Evolutionary conservation across 1,284 basidiomycete species (phyloP).

Genomic region (Papiliotrema fonsecae): DNA sequence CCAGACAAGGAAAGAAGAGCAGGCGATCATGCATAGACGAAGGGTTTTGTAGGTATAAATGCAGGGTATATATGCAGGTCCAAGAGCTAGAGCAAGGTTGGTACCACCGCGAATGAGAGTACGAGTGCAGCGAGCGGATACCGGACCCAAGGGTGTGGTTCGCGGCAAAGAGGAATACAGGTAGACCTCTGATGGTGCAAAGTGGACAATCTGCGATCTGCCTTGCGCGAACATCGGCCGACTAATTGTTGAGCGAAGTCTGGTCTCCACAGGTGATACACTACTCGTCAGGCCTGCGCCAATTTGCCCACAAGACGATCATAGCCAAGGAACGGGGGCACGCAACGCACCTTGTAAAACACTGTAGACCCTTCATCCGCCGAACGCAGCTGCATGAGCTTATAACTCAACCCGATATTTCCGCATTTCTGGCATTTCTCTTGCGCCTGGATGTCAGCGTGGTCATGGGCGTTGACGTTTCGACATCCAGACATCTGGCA

Average conservation of each 20-base stretch:
- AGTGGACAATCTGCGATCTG: no score
- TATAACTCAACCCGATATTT: conserved; percentile 55
- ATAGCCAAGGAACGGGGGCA: not conserved
- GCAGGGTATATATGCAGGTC: conserved; percentile 1
- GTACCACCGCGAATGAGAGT: no score
- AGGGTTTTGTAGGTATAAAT: not conserved
- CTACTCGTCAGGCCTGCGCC: conserved; percentile 18
- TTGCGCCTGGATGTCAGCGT: conserved; percentile 58
- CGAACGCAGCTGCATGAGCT: conserved; percentile 63
- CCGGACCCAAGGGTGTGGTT: no score
- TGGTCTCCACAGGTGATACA: conserved; percentile 49
- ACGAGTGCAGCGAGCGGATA: no score
- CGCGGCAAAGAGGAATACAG: no score
- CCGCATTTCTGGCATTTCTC: conserved; percentile 92
- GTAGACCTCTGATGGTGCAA: no score
- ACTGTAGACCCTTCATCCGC: conserved; percentile 89
- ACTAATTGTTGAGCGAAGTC: conserved; percentile 48
- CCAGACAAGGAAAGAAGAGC: not conserved
- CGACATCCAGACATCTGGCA: not conserved
- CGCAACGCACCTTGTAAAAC: conserved; percentile 48
- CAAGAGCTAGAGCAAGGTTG: no score
- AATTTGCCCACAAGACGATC: not conserved
- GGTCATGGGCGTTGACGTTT: no score
- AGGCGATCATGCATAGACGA: not conserved
- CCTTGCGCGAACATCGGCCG: not conserved